phyloP scores from a whole-genome alignment of 2,329 filamentous ascomycete species.

The Rutstroemia sp. region DNA sequence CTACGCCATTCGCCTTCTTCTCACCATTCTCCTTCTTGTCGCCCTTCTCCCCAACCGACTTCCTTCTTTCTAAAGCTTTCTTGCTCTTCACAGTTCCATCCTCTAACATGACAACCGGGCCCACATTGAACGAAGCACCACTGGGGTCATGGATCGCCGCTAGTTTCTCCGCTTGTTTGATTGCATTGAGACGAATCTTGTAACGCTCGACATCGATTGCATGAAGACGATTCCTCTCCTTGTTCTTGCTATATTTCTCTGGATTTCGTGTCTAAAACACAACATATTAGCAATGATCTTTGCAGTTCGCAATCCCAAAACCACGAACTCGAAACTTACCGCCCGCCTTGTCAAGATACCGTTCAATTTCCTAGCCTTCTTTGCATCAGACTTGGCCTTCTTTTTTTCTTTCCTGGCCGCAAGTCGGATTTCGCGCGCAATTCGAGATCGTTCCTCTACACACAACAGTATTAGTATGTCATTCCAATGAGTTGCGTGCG shows the following conservation, averaged over 20 bases:
- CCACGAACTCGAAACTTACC: constrained; percentile 8
- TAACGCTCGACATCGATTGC: constrained; percentile 28
- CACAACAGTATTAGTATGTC: not conserved
- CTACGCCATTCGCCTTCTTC: constrained; percentile 1
- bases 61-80: constrained; percentile 3
- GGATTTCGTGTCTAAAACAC: constrained; percentile 25
- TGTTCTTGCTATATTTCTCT: constrained; percentile 31
- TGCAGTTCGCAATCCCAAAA: not conserved
- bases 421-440: constrained; percentile 17
- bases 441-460: constrained; percentile 20
- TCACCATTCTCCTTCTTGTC: constrained; percentile 4
- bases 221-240: constrained; percentile 28
- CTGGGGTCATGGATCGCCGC: constrained; percentile 28
- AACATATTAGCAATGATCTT: not conserved
- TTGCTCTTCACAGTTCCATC: constrained; percentile 26
- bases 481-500: not conserved
- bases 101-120: constrained; percentile 22
- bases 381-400: constrained; percentile 23
- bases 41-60: constrained; percentile 5
- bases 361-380: constrained; percentile 22
- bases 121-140: constrained; percentile 29
- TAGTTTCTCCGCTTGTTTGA: constrained; percentile 26
- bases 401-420: constrained; percentile 23
- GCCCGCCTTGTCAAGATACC: constrained; percentile 18
- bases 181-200: constrained; percentile 26